phyloP scores from a whole-genome alignment of 2,329 filamentous ascomycete genomes.

The Paracorniculantispora psalliotae region DNA sequence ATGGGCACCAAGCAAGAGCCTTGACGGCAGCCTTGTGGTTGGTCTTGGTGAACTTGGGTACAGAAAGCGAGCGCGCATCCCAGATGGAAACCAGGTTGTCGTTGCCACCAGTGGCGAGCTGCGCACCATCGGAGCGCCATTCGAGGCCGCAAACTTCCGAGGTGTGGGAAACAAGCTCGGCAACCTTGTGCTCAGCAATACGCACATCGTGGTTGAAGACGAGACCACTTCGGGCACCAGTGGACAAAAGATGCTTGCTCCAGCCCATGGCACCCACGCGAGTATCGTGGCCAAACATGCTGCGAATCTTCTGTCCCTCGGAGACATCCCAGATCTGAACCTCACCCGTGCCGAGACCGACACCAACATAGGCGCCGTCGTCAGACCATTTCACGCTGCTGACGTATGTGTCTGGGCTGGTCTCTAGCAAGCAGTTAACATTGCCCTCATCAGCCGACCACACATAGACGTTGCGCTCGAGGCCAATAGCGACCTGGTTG shows the following conservation, averaged over 20 bases:
- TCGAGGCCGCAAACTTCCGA: slow-evolving; percentile 97
- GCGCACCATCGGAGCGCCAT: slow-evolving; percentile 93
- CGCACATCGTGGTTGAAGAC: slow-evolving; percentile 99
- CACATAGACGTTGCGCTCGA: slow-evolving; percentile 95
- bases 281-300: slow-evolving; percentile 96
- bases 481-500: slow-evolving; percentile 96
- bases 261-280: slow-evolving; percentile 98
- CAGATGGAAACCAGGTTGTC: slow-evolving; percentile 99
- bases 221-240: slow-evolving; percentile 86
- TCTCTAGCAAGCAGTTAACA: slow-evolving; percentile 85
- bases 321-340: slow-evolving; percentile 99
- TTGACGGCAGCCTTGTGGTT: slow-evolving; percentile 99
- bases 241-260: slow-evolving; percentile 97
- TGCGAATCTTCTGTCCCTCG: slow-evolving; percentile 90
- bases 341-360: slow-evolving; percentile 90
- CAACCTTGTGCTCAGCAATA: slow-evolving; percentile 95
- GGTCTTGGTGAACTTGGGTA: slow-evolving; percentile 98
- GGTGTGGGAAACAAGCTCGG: slow-evolving; percentile 93
- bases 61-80: slow-evolving; percentile 88
- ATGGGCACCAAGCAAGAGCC: slow-evolving; percentile 97
- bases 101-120: slow-evolving; percentile 95
- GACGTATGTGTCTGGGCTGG: slow-evolving; percentile 84
- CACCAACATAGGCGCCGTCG: slow-evolving; percentile 92
- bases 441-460: slow-evolving; percentile 95
- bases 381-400: slow-evolving; percentile 99